Evolutionary conservation across 2,329 filamentous ascomycete species (phyloP), one percentile per base, ranked within the genome.

Genomic region (Talaromyces funiculosus): DNA sequence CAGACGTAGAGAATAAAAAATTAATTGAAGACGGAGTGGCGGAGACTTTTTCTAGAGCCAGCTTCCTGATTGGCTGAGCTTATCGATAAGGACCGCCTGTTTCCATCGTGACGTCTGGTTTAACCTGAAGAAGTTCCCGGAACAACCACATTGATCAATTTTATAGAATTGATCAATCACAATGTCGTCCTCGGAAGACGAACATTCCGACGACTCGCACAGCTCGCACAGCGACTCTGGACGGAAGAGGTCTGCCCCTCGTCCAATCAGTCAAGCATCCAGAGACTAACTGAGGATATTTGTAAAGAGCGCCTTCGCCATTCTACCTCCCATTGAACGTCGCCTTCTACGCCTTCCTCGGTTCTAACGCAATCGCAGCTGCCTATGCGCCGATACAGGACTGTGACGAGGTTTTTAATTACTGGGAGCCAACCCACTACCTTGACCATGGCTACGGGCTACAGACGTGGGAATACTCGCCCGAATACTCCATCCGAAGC

Each of bases 401-500:
- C 75, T 99, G 94, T 73, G 94, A 99, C 69, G 94, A 99, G 79
- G 93, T 93, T 10, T 99, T 96, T 83, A 99, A 99, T 74, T 99
- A 96, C 80, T 99, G 93, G 92, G 94, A 99, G 70, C 93, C 94
- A 0, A 86, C 92, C 0, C 94, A 99, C 75, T 99, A 97, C 75
- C 83, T 99, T 29, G 89, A 86, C 62, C 92, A 97, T 79, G 90
- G 90, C 68, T 93, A 96, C 71, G 94, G 93, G 40, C 81, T 97
- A 55, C 92, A 99, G 78, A 99, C 94, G 1, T 99, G 94, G 94
- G 94, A 99, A 75, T 99, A 97, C 77, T 96, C 93, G 0, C 94
- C 94, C 4, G 88, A 93, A 61, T 97, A 90, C 76, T 90, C 92
- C 55, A 97, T 99, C 67, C 87, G 94, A 64, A 97, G 92, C 77